These are phyloP conservation scores for Wickerhamomyces subpelliculosus DNA, from an alignment of 805 yeast genomes.

Conservation along the genomic window DNA sequence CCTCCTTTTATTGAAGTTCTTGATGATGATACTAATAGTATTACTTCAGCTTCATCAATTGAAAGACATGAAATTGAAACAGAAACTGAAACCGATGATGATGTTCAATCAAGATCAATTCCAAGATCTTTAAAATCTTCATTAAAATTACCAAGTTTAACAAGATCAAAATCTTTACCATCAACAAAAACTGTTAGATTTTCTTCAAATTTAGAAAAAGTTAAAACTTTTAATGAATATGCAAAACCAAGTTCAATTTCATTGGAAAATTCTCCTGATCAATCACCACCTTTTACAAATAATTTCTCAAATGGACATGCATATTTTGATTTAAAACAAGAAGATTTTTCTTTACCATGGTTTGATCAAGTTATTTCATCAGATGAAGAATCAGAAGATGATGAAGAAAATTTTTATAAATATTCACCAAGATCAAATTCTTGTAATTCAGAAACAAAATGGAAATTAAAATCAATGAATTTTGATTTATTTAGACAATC, in stretches of 20 bases:
- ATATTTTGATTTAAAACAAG: constrained; percentile 13
- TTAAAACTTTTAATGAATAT: constrained; percentile 55
- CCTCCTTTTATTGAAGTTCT: neutral
- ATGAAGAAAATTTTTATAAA: neutral
- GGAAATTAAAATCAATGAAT: neutral
- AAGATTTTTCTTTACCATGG: no score
- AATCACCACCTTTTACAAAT: constrained; percentile 9
- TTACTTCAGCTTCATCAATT: no score
- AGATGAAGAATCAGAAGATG: neutral
- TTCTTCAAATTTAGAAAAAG: constrained; percentile 51
- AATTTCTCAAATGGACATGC: constrained; percentile 6
- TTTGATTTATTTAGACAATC: neutral
- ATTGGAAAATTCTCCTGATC: constrained; percentile 42
- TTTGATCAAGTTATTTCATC: neutral
- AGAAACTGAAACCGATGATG: neutral
- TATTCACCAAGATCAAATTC: no score
- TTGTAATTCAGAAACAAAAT: neutral
- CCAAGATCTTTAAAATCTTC: constrained; percentile 29
- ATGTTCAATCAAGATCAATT: constrained; percentile 7
- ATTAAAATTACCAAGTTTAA: constrained; percentile 37
- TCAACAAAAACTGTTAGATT: constrained; percentile 53
- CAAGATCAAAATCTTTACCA: constrained; percentile 43
- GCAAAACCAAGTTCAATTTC: constrained; percentile 63
- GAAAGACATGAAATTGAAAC: neutral
- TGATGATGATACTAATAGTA: neutral